Evolutionary conservation across 139 green algal genomes (phyloP).

Genomic region (Picochlorum sp.): DNA sequence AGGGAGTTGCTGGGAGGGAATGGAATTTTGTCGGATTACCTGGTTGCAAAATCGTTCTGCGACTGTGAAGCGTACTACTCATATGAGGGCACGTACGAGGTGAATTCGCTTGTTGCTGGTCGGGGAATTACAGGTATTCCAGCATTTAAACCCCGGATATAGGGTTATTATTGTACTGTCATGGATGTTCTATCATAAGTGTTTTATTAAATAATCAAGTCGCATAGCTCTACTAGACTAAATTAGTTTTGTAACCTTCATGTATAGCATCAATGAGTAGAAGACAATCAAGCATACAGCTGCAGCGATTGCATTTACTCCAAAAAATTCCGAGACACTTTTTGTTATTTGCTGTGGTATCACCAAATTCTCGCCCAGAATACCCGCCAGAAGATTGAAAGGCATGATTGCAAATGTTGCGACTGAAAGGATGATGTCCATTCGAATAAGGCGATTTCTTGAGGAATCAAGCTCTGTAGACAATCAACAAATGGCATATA

Average conservation of each 20-base stretch:
- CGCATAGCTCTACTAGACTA: conserved; percentile 5
- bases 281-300: conserved; percentile 29
- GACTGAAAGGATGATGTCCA: conserved; percentile 60
- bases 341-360: conserved; percentile 53
- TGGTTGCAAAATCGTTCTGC: conserved; percentile 78
- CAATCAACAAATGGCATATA: background rate
- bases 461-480: conserved; percentile 41
- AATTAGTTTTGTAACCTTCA: conserved; percentile 38
- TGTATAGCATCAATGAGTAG: conserved; percentile 31
- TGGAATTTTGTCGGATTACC: conserved; percentile 80
- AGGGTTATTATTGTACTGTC: background rate
- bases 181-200: background rate
- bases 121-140: conserved; percentile 68
- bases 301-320: conserved; percentile 34
- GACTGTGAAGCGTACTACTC: conserved; percentile 80
- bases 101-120: conserved; percentile 82
- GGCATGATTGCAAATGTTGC: conserved; percentile 51
- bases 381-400: conserved; percentile 51
- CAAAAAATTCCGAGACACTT: conserved; percentile 23
- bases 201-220: too few species aligned
- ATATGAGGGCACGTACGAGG: conserved; percentile 82
- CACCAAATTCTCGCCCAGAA: conserved; percentile 78
- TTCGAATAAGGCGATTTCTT: conserved; percentile 43
- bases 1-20: conserved; percentile 89
- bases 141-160: conserved; percentile 56